Conservation (phyloP, 331 rosid species). For the Cydonia oblonga region DNA sequence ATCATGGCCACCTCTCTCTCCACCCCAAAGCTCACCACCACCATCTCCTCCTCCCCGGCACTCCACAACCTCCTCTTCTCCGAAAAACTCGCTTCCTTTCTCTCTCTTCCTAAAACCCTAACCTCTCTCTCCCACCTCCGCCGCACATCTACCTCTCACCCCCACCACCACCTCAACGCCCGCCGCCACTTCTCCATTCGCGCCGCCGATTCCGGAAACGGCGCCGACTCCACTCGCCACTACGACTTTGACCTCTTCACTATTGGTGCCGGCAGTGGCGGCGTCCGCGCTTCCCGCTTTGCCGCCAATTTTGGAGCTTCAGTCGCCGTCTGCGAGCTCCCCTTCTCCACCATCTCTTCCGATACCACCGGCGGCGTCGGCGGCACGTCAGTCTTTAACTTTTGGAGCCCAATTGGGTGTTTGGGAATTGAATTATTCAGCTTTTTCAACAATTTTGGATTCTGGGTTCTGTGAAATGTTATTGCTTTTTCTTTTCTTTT, state of each 20-base stretch:
- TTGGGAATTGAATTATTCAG: not conserved
- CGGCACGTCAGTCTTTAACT: constrained; percentile 58
- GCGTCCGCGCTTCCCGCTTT: constrained; percentile 88
- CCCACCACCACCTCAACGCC: not conserved
- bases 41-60: constrained; percentile 43
- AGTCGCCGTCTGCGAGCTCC: constrained; percentile 89
- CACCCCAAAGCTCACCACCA: constrained; percentile 31
- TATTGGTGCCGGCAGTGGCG: constrained; percentile 96
- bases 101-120: constrained; percentile 28
- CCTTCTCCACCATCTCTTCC: constrained; percentile 80
- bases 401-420: not conserved
- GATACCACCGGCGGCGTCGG: constrained; percentile 88
- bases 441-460: not conserved
- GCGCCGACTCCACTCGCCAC: constrained; percentile 29
- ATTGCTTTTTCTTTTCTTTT: not conserved
- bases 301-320: constrained; percentile 66
- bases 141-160: constrained; percentile 14
- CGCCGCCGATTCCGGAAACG: constrained; percentile 43
- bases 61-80: constrained; percentile 31
- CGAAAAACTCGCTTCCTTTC: constrained; percentile 27
- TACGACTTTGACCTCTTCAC: constrained; percentile 93
- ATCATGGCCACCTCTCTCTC: constrained; percentile 55
- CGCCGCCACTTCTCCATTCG: constrained; percentile 26
- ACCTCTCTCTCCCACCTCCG: constrained; percentile 17
- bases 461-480: not conserved